These are phyloP conservation scores for Ophiognomonia clavigignenti-juglandacearum DNA, from an alignment of 2,329 filamentous ascomycete species.

Conservation along the genomic window DNA sequence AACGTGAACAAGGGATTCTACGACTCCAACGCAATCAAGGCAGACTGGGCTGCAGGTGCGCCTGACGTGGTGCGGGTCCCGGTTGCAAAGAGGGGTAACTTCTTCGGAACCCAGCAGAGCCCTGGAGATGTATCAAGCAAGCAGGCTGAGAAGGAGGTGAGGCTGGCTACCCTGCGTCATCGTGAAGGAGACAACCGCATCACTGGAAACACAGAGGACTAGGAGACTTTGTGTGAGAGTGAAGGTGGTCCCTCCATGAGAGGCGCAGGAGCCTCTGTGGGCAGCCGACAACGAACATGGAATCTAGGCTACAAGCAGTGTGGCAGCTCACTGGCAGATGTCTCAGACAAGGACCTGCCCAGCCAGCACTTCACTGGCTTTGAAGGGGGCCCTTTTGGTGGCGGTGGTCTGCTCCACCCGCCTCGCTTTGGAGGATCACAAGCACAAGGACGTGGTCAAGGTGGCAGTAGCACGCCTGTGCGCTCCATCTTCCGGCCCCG, in stretches of 20 bases:
- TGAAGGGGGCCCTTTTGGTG: neutral
- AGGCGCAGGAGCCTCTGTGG: constrained; percentile 2
- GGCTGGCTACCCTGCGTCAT: neutral
- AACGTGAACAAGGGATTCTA: constrained; percentile 3
- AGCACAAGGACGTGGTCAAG: too few species aligned
- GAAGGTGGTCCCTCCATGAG: constrained; percentile 6
- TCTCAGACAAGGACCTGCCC: constrained; percentile 21
- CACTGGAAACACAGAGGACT: constrained; percentile 14
- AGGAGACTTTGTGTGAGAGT: constrained; percentile 14
- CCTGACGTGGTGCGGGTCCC: constrained; percentile 11
- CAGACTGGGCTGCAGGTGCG: constrained; percentile 9
- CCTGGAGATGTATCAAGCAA: neutral
- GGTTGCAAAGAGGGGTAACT: constrained; percentile 2
- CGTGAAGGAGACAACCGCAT: neutral
- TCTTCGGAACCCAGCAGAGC: neutral
- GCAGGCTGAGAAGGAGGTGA: neutral
- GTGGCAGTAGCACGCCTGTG: constrained; percentile 4
- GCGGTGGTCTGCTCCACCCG: constrained; percentile 8
- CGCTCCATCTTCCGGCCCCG: constrained; percentile 11
- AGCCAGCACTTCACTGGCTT: neutral
- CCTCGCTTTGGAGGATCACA: constrained; percentile 9
- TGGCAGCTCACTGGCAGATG: constrained; percentile 17
- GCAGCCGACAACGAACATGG: neutral
- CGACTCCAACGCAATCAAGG: constrained; percentile 8
- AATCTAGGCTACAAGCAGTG: constrained; percentile 5